Evolutionary conservation across 2,329 filamentous ascomycete genomes (phyloP), one percentile per base, ranked within the genome.

Genomic region (Pseudogymnoascus sp.): DNA sequence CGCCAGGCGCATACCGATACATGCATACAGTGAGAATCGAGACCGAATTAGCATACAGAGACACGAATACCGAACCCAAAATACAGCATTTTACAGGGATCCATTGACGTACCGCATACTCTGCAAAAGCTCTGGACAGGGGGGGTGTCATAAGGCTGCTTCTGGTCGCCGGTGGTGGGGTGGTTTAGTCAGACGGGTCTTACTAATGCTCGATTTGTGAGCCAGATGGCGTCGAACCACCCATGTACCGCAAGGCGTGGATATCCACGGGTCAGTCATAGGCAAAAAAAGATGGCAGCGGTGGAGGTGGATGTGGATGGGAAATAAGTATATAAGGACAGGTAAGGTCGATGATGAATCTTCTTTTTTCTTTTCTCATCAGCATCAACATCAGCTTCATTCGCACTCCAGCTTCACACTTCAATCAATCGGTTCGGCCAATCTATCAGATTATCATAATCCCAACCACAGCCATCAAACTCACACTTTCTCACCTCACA

Each of bases 101-200:
- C 4, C 8, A 33, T 55, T 55, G 27, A 55, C 44, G 44, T 33
- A 55, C 48, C 29, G 29, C 15, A 55, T 33, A 33, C 29, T 55
- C 48, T 55, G 29, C 15, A 55, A 55, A 55, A 55, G 48, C 48
- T 55, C 48, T 55, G n/a, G 48, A 33, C 29, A 55, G 48, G 48
- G 48, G 48, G 48, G 48, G n/a, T 55, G 48, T 55, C 29, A 55
- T 55, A 55, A 55, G 48, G 48, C 48, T 55, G 48, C 21, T 55
- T 55, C 21, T 21, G 29, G 31, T 27, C 25, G 48, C 33, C n/a
- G 48, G 48, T 55, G 44, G 44, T 51, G 44, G 44, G 21, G 41
- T 13, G 8, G 27, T 55, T 55, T 55, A 33, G 48, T 55, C 48
- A 55, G 48, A 17, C n/a, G 8, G 13, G 9, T 17, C 48, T 55